These are phyloP conservation scores for Crithidia mellificae DNA, from an alignment of 208 protist genomes.

Conservation along the genomic window DNA sequence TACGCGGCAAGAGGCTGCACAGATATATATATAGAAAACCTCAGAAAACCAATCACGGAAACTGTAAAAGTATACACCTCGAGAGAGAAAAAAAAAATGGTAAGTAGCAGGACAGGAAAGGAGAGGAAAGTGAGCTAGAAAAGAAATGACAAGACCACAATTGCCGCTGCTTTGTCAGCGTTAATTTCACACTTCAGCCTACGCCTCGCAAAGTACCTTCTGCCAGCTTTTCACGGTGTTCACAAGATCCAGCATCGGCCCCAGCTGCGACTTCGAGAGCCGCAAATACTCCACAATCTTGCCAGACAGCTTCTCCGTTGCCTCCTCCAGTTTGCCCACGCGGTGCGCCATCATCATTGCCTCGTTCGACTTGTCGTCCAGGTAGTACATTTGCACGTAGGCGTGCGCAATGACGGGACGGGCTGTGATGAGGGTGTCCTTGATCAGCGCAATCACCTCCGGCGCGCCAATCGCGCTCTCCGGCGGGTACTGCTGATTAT, in stretches of 20 bases:
- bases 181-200: too few relatives aligned
- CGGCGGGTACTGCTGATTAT: neutral
- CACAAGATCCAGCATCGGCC: slow-evolving; percentile 16
- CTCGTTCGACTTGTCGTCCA: slow-evolving; percentile 6
- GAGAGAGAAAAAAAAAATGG: too few relatives aligned
- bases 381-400: slow-evolving; percentile 31
- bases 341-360: slow-evolving; percentile 23
- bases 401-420: slow-evolving; percentile 26
- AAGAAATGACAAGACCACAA: neutral
- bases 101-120: too few relatives aligned
- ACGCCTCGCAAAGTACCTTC: slow-evolving; percentile 22
- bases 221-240: slow-evolving; percentile 16
- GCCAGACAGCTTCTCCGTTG: slow-evolving; percentile 23
- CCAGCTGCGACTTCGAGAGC: neutral
- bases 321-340: slow-evolving; percentile 30
- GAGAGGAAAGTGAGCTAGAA: too few relatives aligned
- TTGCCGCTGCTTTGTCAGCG: neutral
- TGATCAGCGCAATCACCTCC: slow-evolving; percentile 11
- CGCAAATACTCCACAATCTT: slow-evolving; percentile 8
- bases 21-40: too few relatives aligned
- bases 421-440: slow-evolving; percentile 7
- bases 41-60: too few relatives aligned
- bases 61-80: too few relatives aligned
- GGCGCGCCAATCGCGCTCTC: neutral
- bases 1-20: too few relatives aligned